A percentile compares a stretch with the other conserved stretches of the same genome.
These are phyloP conservation scores for Orbilia blumenaviensis DNA, from an alignment of 2,329 filamentous ascomycete species.

Conservation along the genomic window DNA sequence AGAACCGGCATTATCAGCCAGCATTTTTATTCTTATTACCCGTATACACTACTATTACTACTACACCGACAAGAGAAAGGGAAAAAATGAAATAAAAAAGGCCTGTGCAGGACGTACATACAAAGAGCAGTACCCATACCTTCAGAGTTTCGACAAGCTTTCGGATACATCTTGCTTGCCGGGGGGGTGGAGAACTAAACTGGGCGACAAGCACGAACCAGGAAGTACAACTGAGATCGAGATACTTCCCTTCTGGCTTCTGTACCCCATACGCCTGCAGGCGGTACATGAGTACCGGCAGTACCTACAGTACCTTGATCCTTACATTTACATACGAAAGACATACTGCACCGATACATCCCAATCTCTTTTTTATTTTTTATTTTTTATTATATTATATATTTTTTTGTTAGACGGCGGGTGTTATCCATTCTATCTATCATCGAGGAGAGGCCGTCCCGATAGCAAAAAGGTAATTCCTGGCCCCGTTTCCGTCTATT, in stretches of 20 bases:
- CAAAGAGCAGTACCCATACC: slow-evolving; percentile 10
- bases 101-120: slow-evolving; percentile 18
- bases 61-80: not conserved
- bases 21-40: slow-evolving; percentile 51
- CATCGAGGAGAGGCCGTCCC: not conserved
- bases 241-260: slow-evolving; percentile 30
- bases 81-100: not conserved
- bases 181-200: not conserved
- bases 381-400: not conserved
- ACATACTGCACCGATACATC: not conserved
- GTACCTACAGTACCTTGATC: not conserved
- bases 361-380: not conserved
- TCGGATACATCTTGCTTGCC: slow-evolving; percentile 33
- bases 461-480: slow-evolving; percentile 45
- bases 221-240: slow-evolving; percentile 52
- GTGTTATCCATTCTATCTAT: slow-evolving; percentile 28
- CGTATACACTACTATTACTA: slow-evolving; percentile 33
- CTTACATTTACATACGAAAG: not conserved
- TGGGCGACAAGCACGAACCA: slow-evolving; percentile 50
- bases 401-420: not conserved
- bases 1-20: slow-evolving; percentile 48
- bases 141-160: slow-evolving; percentile 40
- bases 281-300: slow-evolving; percentile 23
- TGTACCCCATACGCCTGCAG: slow-evolving; percentile 50
- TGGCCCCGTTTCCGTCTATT: slow-evolving; percentile 12